phyloP scores from a whole-genome alignment of 1,139 yeast species.

The Arxiozyma slooffiae region DNA sequence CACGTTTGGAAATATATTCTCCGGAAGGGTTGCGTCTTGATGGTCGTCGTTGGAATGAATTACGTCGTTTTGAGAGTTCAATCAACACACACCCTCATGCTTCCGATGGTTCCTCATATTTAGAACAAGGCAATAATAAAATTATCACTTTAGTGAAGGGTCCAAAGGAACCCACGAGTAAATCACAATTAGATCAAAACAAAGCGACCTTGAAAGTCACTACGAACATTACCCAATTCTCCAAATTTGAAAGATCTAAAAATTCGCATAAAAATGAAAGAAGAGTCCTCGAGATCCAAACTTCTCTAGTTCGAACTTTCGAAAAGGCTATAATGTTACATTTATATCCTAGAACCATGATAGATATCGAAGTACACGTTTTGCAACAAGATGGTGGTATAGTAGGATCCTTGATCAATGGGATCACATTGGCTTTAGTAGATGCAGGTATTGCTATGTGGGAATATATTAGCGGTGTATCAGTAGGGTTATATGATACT shows the following conservation, averaged over 20 bases:
- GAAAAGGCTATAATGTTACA: conserved; percentile 67
- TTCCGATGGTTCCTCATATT: conserved; percentile 85
- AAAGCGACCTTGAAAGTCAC: conserved; percentile 54
- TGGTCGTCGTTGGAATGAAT: conserved; percentile 92
- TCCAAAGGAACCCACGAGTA: conserved; percentile 68
- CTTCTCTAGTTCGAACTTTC: conserved; percentile 69
- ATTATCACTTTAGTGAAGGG: conserved; percentile 81
- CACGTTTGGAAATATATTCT: conserved; percentile 71
- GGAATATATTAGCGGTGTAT: conserved; percentile 74
- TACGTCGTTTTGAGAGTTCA: conserved; percentile 69
- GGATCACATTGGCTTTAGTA: conserved; percentile 80
- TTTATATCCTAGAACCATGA: conserved; percentile 73
- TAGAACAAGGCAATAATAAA: conserved; percentile 89
- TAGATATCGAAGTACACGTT: conserved; percentile 64
- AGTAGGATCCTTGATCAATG: conserved; percentile 69
- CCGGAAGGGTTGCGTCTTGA: conserved; percentile 90
- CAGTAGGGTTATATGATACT: conserved; percentile 70
- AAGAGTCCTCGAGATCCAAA: conserved; percentile 65
- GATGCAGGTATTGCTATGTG: conserved; percentile 96
- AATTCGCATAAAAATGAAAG: conserved; percentile 46
- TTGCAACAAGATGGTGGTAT: conserved; percentile 88
- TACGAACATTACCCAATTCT: conserved; percentile 69
- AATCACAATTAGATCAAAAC: conserved; percentile 39
- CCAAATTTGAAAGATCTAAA: conserved; percentile 68
- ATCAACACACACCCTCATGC: conserved; percentile 82